Base-by-base conservation (phyloP, 441 rosid species). In the Pelargonium fulgidum region DNA sequence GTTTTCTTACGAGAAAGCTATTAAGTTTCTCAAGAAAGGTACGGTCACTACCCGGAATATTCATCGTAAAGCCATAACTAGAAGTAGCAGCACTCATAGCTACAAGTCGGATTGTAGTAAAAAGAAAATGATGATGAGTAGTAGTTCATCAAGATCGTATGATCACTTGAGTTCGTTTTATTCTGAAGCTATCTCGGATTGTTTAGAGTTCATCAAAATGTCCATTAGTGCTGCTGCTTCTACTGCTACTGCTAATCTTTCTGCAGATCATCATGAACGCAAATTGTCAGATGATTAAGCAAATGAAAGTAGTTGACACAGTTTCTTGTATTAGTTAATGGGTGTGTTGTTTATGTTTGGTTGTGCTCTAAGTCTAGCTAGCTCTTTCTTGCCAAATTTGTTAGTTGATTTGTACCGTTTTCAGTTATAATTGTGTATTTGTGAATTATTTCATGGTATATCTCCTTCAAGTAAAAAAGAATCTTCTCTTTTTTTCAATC, bases 101-200 rank as follows among this genome's bases (percentile, higher is more conserved):
- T 24, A 26, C 9, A 16, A 33, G 11, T 8, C 14, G 9, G 22
- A 67, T 7, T 26, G 33, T 14, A 61, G 16, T 45, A 65, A 9
- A 0, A 44, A 24, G 9, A 69, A n/a, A 62, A 10, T 54, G 47
- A 69, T 5, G 24, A 19, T 45, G 11, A n/a, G 41, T 10, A n/a
- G 48, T 1, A 44, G 48, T 11, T 44, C 29, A 7, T 2, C 22
- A 13, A 42, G 42, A 13, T 52, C 59, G 22, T 26, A 67, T 50
- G 36, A 52, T 7, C 14, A 67, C 45, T 29, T 56, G 26, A 61
- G 45, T 41, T 72, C 65, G 4, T 58, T 24, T 16, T 33, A 42
- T 65, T 72, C 75, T 0, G 71, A 72, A 22, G 71, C 75, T 14
- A 67, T 72, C 42, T 59, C 70, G 29, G 75, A 72, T 47, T 67